Conservation (phyloP, 768 basidiomycete species). For the Mycena sanguinolenta region DNA sequence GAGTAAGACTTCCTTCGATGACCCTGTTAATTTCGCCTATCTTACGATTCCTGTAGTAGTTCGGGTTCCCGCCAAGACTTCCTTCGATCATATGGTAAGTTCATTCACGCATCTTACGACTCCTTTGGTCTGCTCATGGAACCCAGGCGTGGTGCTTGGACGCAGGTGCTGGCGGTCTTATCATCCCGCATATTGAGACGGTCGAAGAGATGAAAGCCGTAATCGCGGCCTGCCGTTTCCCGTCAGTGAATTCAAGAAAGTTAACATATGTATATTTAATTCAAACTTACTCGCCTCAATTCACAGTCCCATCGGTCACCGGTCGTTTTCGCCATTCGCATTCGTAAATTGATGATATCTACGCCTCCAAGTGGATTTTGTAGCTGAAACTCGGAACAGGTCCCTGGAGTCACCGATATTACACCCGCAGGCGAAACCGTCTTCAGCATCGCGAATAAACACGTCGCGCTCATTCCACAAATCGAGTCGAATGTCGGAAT, state of each 20-base stretch:
- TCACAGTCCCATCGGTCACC: constrained; percentile 26
- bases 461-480: constrained; percentile 30
- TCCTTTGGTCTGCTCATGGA: not conserved
- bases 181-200: constrained; percentile 30
- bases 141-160: constrained; percentile 33
- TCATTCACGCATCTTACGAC: too few species aligned
- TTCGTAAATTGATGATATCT: constrained; percentile 15
- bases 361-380: not conserved
- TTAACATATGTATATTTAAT: too few species aligned
- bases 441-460: constrained; percentile 30
- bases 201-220: constrained; percentile 24
- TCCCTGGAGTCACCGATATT: constrained; percentile 25
- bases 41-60: too few species aligned
- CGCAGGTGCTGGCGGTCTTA: constrained; percentile 33
- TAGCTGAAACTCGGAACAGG: too few species aligned
- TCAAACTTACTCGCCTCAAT: not conserved
- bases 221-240: constrained; percentile 23
- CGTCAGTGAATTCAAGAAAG: constrained; percentile 10
- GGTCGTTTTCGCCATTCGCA: constrained; percentile 31
- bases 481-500: constrained; percentile 63
- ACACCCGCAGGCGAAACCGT: constrained; percentile 22
- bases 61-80: constrained; percentile 28
- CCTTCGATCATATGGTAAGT: constrained; percentile 35
- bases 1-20: too few species aligned
- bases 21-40: too few species aligned